These are phyloP conservation scores for Candolleomyces eurysporus DNA, from an alignment of 768 basidiomycete genomes.

Conservation along the genomic window DNA sequence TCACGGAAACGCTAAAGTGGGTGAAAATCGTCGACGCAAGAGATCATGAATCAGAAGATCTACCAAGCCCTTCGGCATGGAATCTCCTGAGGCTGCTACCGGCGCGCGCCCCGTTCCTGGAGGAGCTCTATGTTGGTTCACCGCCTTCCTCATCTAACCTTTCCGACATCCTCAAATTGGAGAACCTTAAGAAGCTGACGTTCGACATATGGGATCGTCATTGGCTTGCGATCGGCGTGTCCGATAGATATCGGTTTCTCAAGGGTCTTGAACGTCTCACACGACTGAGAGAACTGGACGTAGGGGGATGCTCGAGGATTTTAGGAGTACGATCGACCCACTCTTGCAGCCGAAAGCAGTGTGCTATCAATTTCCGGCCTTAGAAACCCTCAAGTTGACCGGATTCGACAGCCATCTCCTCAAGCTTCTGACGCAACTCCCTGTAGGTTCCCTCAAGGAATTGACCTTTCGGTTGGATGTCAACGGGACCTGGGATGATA, in stretches of 20 bases:
- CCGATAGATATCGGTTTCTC: background rate
- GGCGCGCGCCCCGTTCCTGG: background rate
- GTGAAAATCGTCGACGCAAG: background rate
- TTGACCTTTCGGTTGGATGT: no score
- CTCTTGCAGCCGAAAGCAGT: background rate
- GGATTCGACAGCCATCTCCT: no score
- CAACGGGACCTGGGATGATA: no score
- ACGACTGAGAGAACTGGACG: background rate
- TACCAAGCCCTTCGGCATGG: background rate
- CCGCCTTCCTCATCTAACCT: background rate
- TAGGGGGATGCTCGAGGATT: background rate
- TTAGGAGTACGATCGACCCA: background rate
- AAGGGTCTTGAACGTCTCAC: background rate
- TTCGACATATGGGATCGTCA: background rate
- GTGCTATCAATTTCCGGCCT: background rate
- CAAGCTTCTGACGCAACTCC: no score
- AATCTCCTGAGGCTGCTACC: background rate
- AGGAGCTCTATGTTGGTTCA: background rate
- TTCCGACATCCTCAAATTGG: background rate
- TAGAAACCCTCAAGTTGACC: no score
- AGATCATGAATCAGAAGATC: background rate
- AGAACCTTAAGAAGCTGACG: background rate
- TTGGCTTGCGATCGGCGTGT: background rate
- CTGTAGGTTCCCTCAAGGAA: no score
- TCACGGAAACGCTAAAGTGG: background rate